Conservation (phyloP, 495 filamentous ascomycete genomes). For the Umbilicaria muhlenbergii region DNA sequence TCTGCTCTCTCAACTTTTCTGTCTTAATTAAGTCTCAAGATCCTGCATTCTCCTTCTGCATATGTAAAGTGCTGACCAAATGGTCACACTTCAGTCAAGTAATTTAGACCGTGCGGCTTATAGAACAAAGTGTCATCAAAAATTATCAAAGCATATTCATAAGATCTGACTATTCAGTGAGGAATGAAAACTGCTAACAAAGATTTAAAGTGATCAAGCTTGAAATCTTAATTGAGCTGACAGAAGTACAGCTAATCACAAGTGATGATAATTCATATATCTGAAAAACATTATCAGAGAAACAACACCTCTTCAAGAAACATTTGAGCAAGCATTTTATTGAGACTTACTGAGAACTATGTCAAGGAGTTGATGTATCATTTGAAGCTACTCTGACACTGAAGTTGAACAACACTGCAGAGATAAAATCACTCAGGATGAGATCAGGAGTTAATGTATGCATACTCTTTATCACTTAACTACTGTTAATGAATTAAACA, state of each 20-base stretch:
- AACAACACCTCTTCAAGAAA: constrained; percentile 5
- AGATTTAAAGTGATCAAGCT: constrained; percentile 1
- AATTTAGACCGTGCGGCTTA: too few species aligned
- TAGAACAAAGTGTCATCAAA: too few species aligned
- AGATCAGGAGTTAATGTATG: neutral
- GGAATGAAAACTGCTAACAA: neutral
- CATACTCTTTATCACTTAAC: neutral
- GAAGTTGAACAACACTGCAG: neutral
- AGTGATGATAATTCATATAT: constrained; percentile 1
- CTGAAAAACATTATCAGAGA: constrained; percentile 2
- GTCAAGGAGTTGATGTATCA: constrained; percentile 3
- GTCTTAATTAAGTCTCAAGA: too few species aligned
- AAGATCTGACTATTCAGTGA: neutral
- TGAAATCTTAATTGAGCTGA: constrained; percentile 6
- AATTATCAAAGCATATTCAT: neutral
- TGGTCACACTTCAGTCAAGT: too few species aligned
- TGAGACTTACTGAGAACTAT: constrained; percentile 3
- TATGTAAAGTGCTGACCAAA: too few species aligned
- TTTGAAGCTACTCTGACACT: constrained; percentile 5
- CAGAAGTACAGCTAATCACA: constrained; percentile 6
- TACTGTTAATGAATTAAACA: neutral
- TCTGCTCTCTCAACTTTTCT: too few species aligned
- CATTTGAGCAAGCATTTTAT: constrained; percentile 5
- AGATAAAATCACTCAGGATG: neutral
- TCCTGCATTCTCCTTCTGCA: too few species aligned